These are phyloP conservation scores for Pichia paraexigua DNA, from an alignment of 805 yeast species.

Conservation along the genomic window DNA sequence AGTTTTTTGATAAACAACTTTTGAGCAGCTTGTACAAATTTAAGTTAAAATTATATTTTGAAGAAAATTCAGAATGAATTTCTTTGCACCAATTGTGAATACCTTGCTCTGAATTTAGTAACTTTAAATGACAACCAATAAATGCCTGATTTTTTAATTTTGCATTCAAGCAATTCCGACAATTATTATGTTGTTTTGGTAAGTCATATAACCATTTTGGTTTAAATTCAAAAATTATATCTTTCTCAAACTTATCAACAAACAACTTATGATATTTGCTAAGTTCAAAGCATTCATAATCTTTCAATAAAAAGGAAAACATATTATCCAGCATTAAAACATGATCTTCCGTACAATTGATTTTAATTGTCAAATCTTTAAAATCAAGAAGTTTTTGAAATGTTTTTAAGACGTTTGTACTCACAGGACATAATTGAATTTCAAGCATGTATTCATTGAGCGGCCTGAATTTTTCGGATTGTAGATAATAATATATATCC, in stretches of 20 bases:
- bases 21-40: constrained; percentile 4
- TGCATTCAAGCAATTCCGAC: constrained; percentile 40
- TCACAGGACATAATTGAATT: background rate
- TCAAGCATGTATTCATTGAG: constrained; percentile 15
- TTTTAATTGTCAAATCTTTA: background rate
- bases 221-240: constrained; percentile 34
- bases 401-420: background rate
- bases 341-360: constrained; percentile 14
- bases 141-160: constrained; percentile 24
- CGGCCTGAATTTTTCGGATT: constrained; percentile 9
- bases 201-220: constrained; percentile 45
- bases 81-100: constrained; percentile 31
- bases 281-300: constrained; percentile 9
- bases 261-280: constrained; percentile 23
- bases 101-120: constrained; percentile 25
- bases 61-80: constrained; percentile 10
- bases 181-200: constrained; percentile 24
- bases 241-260: constrained; percentile 1
- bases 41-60: background rate
- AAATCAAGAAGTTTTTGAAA: background rate
- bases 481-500: constrained; percentile 35
- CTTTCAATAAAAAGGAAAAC: constrained; percentile 1
- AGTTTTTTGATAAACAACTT: constrained; percentile 6
- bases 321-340: constrained; percentile 25
- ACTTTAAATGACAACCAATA: constrained; percentile 35